Evolutionary conservation across 2,329 filamentous ascomycete species (phyloP), one percentile per base, ranked within the genome.

Genomic region (Penicillium sp.): DNA sequence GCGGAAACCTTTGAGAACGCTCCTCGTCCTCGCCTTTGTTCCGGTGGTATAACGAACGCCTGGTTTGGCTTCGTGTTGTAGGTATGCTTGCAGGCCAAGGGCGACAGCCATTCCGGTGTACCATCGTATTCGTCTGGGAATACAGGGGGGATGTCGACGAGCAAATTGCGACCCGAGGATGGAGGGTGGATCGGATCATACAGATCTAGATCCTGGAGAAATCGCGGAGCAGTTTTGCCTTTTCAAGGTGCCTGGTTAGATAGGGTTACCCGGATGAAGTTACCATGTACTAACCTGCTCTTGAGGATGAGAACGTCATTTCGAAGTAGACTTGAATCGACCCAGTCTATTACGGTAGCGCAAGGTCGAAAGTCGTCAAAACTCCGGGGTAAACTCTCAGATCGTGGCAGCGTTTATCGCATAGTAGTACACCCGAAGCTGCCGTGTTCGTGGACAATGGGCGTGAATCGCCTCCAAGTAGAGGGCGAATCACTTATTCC

Each of bases 21-120:
- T 56, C 79, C 77, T 11, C 72, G 68, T 18, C 56, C 64, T 47
- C 71, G 71, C 58, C 65, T 67, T 51, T 72, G 68, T 18, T 72
- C 72, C 45, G 74, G 67, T 11, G 68, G 66, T 5, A 79, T 77
- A 24, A 79, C 66, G 30, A 74, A 68, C 54, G 80, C 83, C 68
- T 87, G 83, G 47, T 76, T 73, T 20, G 71, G 60, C 66, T 89
- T 88, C 47, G 74, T 74, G 46, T 79, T 74, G 66, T 87, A 84
- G 26, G 75, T 71, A 72, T 90, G 87, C 53, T 74, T 77, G 68
- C 86, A 88, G 60, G 79, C 80, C 33, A 65, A 68, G 47, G 63
- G 64, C 9, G 76, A 74, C 30, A 74, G 65, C 40, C 64, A 67
- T 45, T 71, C 65, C 23, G 63, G 67, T n/a, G 70, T 68, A 18